Base-by-base conservation (phyloP, 2,329 filamentous ascomycete genomes). In the Macroventuria anomochaeta region DNA sequence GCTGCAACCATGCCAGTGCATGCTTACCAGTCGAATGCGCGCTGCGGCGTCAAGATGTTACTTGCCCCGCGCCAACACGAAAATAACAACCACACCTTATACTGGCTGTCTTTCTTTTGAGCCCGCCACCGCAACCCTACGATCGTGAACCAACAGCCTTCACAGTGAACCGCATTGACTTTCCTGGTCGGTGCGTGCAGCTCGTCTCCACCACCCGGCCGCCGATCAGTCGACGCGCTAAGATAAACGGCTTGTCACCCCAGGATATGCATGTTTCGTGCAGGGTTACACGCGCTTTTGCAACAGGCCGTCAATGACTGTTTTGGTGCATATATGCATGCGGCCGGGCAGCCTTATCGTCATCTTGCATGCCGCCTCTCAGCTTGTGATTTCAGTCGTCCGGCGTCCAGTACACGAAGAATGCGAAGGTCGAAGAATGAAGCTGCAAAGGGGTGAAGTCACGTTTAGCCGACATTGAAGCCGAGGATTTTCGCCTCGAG, bases 211-310 rank as follows among this genome's bases (percentile, higher is more conserved):
- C 41, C 36, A 40, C 34, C 41, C 41, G 41, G 43, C 47, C 28
- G 53, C 42, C 38, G 53, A 55, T 55, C 52, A 26, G 17, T 43
- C 41, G 36, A 33, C 46, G 38, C 44, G 62, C 68, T 67, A 71
- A 67, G 63, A 68, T 63, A 65, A 70, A 71, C 68, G 68, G 68
- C 65, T n/a, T 71, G 69, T 65, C 64, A 69, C 65, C 56, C 63
- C 61, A 59, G 56, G 55, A 55, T 61, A 42, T 52, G 54, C 58
- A 62, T 63, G 64, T 64, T 67, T 64, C 49, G 64, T 67, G 58
- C 50, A 52, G 68, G 57, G 61, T 63, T 57, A 56, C 28, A 50
- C 46, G 44, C 44, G 46, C 23, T 43, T n/a, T 44, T 48, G 43
- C 21, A 34, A 58, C 47, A 44, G 52, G 53, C 42, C 42, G 47